Evolutionary conservation across 768 basidiomycete species (phyloP), one percentile per base, ranked within the genome.

Genomic region (Pleurotus eryngii): DNA sequence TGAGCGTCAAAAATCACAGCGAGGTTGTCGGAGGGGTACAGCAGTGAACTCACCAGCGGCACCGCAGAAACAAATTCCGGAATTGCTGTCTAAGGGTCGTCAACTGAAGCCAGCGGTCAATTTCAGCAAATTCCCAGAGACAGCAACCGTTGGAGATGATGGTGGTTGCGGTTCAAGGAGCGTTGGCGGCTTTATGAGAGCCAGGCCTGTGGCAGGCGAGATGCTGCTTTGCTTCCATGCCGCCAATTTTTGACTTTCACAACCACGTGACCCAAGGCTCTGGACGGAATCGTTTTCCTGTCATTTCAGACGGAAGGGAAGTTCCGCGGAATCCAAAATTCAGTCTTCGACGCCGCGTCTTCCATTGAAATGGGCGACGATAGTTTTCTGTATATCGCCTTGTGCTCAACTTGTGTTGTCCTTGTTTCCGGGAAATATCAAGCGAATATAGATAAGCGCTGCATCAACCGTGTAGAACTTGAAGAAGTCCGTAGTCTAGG

Each of bases 111-210:
- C 24, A 37, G 37, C n/a, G 35, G 20, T 20, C 11, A 24, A n/a
- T n/a, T 22, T 7, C 42, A 45, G 20, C 17, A 54, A 42, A 42
- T 14, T 20, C 5, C 14, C 24, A 15, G 49, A 51, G 49, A n/a
- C 49, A 24, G 27, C 30, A 54, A 22, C 26, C 15, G 51, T 35
- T 18, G 51, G 22, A 37, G 39, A 38, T 18, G 51, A 20, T 54
- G 18, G 50, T 14, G 38, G 51, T 54, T 54, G 39, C 7, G 37
- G 51, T 40, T 35, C 14, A 39, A n/a, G 17, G 39, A 20, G 51
- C 39, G 51, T 39, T 54, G 51, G 51, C 51, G 51, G 51, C 51
- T 54, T 54, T 54, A 54, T 54, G 51, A 42, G 51, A 30, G 30
- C 17, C 22, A 20, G 14, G 38, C 37, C 42, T 37, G 51, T 39